phyloP scores from a whole-genome alignment of 805 yeast species.

The Starmera pachycereana region DNA sequence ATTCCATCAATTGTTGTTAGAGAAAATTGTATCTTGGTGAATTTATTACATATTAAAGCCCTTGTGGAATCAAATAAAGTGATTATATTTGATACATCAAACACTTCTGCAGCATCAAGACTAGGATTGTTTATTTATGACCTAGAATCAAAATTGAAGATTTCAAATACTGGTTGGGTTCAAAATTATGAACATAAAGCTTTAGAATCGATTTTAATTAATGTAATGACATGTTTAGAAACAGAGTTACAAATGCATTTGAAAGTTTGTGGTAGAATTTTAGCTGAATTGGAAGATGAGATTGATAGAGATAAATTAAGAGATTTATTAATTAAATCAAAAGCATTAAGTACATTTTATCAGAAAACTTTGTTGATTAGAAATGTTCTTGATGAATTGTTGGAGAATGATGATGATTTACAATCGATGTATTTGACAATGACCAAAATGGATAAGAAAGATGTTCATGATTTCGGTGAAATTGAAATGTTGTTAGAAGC shows the following conservation, averaged over 20 bases:
- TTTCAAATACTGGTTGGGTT: conserved; percentile 22
- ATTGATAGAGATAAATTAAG: conserved; percentile 68
- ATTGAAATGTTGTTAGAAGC: conserved; percentile 82
- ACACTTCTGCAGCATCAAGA: conserved; percentile 48
- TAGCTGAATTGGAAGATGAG: conserved; percentile 66
- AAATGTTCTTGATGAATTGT: conserved; percentile 70
- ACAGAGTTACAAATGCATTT: conserved; percentile 58
- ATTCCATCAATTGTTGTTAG: conserved; percentile 86
- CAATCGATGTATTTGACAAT: conserved; percentile 67
- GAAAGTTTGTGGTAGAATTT: conserved; percentile 47
- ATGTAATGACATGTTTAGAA: conserved; percentile 71
- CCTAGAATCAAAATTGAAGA: conserved; percentile 59
- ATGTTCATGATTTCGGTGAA: conserved; percentile 44
- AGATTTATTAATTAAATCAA: conserved; percentile 64
- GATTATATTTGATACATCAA: conserved; percentile 63
- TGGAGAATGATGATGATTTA: conserved; percentile 82
- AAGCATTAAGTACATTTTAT: conserved; percentile 58
- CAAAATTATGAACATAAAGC: conserved; percentile 75
- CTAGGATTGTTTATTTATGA: conserved; percentile 79
- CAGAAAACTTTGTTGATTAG: conserved; percentile 70
- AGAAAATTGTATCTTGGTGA: conserved; percentile 65
- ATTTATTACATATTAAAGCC: conserved; percentile 82
- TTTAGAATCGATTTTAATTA: conserved; percentile 70
- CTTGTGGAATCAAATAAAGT: conserved; percentile 73
- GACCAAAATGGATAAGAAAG: conserved; percentile 14